Percentiles rank a stretch among this genome's conserved stretches.
Evolutionary conservation across 352 stramenopile species (phyloP).

Genomic region (Phytophthora vignae): DNA sequence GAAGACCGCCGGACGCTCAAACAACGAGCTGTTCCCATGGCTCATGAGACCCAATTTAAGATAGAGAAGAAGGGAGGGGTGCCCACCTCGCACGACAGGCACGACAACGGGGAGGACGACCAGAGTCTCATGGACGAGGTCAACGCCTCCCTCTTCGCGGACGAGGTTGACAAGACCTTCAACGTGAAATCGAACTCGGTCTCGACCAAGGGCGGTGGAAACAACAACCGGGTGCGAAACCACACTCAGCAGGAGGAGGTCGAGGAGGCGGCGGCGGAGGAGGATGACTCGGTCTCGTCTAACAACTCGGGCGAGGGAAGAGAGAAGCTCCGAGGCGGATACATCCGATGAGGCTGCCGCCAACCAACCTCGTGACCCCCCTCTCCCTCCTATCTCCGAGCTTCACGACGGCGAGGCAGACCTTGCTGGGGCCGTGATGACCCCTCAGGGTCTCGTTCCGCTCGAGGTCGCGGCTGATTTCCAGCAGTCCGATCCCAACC

Average conservation of each 20-base stretch:
- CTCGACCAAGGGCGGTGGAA: too few species aligned
- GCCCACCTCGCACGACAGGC: neutral
- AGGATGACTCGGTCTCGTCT: neutral
- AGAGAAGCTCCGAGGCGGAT: neutral
- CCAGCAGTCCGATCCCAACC: neutral
- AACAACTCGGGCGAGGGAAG: neutral
- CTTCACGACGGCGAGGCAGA: neutral
- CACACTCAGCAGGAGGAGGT: neutral
- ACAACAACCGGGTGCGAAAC: neutral
- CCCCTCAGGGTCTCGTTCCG: neutral
- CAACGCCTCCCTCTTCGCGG: neutral
- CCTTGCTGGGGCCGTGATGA: neutral
- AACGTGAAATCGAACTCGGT: too few species aligned
- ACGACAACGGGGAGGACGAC: neutral
- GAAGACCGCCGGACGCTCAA: neutral
- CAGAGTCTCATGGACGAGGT: neutral
- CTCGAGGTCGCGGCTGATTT: neutral
- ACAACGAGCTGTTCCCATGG: neutral
- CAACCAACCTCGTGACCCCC: neutral
- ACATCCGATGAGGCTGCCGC: neutral
- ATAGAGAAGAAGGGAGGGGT: neutral
- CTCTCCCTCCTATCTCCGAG: neutral
- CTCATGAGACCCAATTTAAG: neutral
- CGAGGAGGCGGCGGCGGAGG: neutral
- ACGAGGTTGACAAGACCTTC: neutral